Conservation (phyloP, 768 basidiomycete genomes). For the Lactifluus pinguis region DNA sequence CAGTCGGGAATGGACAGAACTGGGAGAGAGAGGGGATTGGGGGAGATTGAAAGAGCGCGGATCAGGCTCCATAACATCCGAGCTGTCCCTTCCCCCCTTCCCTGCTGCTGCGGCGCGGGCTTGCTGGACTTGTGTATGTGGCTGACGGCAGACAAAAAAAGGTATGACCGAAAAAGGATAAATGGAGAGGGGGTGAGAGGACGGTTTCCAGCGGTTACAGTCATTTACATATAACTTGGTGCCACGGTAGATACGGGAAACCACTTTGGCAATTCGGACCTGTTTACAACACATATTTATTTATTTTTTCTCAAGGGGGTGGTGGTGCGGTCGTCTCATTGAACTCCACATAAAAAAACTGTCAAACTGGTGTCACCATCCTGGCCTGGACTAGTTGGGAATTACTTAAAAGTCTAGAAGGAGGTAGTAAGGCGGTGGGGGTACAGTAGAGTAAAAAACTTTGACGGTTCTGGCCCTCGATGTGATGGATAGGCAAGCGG, state of each 20-base stretch:
- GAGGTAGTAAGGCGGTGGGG: background rate
- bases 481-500: background rate
- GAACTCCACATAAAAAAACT: no score
- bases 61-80: constrained; percentile 8
- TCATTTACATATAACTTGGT: background rate
- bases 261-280: background rate
- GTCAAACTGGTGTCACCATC: background rate
- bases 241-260: background rate
- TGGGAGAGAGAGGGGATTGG: background rate
- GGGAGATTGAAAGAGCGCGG: background rate
- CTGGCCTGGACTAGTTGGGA: constrained; percentile 1
- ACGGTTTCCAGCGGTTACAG: background rate
- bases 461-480: constrained; percentile 2
- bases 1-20: constrained; percentile 3
- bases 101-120: constrained; percentile 6
- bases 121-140: background rate
- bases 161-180: constrained; percentile 6
- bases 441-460: background rate
- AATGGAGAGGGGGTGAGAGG: background rate
- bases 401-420: background rate
- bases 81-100: background rate
- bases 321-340: no score
- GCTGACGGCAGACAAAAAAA: constrained; percentile 1
- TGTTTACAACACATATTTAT: no score
- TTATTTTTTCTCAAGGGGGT: no score